These are phyloP conservation scores for Panicum miliaceum DNA, from an alignment of 176 grass and related monocot species.

Conservation along the genomic window DNA sequence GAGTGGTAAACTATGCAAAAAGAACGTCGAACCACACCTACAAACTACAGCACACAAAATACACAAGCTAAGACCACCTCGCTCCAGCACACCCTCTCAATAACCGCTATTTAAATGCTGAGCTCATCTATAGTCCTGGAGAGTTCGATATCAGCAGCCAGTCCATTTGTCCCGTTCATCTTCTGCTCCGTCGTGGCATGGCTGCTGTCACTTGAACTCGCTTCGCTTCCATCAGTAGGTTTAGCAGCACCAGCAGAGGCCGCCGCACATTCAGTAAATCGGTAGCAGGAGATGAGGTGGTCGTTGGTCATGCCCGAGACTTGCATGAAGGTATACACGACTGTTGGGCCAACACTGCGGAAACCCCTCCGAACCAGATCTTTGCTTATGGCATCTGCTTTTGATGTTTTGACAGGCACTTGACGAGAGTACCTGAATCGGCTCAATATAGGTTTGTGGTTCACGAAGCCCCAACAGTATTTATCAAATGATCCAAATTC, in stretches of 20 bases:
- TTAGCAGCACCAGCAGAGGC: constrained; percentile 29
- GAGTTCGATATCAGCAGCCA: constrained; percentile 48
- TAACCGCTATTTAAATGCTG: constrained; percentile 69
- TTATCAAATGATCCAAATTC: constrained; percentile 93
- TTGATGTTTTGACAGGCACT: constrained; percentile 85
- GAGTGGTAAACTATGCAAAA: constrained; percentile 28
- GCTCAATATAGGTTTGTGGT: constrained; percentile 79
- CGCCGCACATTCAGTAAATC: constrained; percentile 66
- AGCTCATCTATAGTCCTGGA: constrained; percentile 63
- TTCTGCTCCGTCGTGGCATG: constrained; percentile 38
- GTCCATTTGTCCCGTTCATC: constrained; percentile 44
- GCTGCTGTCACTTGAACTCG: constrained; percentile 33
- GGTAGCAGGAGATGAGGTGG: constrained; percentile 83
- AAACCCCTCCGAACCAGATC: constrained; percentile 87
- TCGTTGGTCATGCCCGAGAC: constrained; percentile 88
- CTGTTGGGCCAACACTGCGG: constrained; percentile 81
- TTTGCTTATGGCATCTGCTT: constrained; percentile 96
- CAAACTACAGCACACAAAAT: constrained; percentile 53
- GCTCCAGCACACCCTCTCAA: not conserved
- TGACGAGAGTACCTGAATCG: constrained; percentile 87
- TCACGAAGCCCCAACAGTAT: constrained; percentile 94
- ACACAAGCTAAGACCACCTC: constrained; percentile 44
- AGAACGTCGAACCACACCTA: constrained; percentile 35
- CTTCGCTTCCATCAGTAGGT: constrained; percentile 34
- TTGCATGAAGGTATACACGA: constrained; percentile 97